These are phyloP conservation scores for Macrocybe gigantea DNA, from an alignment of 768 basidiomycete genomes.

Conservation along the genomic window DNA sequence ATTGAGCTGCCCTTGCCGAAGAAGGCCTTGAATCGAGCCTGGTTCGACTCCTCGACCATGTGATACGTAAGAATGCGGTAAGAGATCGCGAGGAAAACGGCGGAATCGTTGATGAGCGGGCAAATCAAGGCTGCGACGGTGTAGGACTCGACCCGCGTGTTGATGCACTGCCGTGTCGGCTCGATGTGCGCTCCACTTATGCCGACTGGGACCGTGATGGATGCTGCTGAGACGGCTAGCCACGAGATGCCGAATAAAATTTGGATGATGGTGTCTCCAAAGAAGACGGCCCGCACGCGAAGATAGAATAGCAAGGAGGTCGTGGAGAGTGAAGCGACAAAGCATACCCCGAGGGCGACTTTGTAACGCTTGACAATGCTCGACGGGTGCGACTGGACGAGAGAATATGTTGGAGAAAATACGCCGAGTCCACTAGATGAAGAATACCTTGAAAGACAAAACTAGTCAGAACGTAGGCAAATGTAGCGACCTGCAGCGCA, in stretches of 20 bases:
- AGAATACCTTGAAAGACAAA: background rate
- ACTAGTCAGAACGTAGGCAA: background rate
- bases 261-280: conserved; percentile 13
- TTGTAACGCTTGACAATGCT: background rate
- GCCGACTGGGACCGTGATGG: conserved; percentile 18
- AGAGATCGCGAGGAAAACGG: conserved; percentile 25
- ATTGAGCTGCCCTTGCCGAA: conserved; percentile 14
- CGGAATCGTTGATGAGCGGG: conserved; percentile 19
- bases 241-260: conserved; percentile 22
- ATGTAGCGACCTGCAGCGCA: background rate
- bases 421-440: too few relatives aligned
- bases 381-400: background rate
- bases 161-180: conserved; percentile 18
- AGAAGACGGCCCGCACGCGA: conserved; percentile 20
- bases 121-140: conserved; percentile 13
- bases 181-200: conserved; percentile 14
- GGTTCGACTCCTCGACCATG: conserved; percentile 5
- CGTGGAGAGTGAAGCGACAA: conserved; percentile 13
- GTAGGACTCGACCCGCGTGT: conserved; percentile 9
- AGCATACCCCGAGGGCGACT: conserved; percentile 10
- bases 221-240: conserved; percentile 19
- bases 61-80: conserved; percentile 12
- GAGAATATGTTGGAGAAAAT: background rate
- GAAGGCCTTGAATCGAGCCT: background rate
- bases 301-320: conserved; percentile 22